phyloP scores from a whole-genome alignment of 176 grass and related monocot species.

The Aegilops tauschii region DNA sequence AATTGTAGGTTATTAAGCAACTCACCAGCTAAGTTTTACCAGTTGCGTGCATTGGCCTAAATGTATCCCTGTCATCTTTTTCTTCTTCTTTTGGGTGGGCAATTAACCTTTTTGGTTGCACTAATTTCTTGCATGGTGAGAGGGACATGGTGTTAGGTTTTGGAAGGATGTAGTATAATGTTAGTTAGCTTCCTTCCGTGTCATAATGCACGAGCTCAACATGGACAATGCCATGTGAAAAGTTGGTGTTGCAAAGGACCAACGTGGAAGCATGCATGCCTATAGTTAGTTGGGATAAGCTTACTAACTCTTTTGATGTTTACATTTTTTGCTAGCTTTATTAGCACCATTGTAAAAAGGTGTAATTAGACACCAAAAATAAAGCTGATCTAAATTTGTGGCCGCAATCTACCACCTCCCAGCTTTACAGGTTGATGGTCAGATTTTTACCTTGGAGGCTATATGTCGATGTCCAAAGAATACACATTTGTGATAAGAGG shows the following conservation, averaged over 20 bases:
- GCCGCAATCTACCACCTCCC: neutral
- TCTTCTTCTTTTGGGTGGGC: neutral
- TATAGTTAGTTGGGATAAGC: neutral
- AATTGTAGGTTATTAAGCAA: neutral
- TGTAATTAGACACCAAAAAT: neutral
- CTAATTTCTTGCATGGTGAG: neutral
- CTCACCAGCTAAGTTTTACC: neutral
- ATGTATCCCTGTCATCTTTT: neutral
- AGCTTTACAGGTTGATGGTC: neutral
- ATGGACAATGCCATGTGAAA: constrained; percentile 23
- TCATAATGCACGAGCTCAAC: constrained; percentile 12
- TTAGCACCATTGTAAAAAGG: neutral
- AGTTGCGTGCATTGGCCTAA: neutral
- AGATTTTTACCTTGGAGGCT: neutral
- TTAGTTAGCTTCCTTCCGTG: constrained; percentile 11
- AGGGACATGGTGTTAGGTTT: neutral
- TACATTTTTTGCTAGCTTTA: neutral
- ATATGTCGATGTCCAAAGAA: neutral
- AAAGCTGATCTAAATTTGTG: neutral
- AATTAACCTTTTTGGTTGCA: neutral
- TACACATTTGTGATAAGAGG: neutral
- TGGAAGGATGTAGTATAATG: neutral
- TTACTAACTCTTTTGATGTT: neutral
- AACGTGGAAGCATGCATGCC: constrained; percentile 1
- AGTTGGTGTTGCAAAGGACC: neutral